phyloP scores from a whole-genome alignment of 495 filamentous ascomycete species.

The Hyphodiscus hymeniophilus region DNA sequence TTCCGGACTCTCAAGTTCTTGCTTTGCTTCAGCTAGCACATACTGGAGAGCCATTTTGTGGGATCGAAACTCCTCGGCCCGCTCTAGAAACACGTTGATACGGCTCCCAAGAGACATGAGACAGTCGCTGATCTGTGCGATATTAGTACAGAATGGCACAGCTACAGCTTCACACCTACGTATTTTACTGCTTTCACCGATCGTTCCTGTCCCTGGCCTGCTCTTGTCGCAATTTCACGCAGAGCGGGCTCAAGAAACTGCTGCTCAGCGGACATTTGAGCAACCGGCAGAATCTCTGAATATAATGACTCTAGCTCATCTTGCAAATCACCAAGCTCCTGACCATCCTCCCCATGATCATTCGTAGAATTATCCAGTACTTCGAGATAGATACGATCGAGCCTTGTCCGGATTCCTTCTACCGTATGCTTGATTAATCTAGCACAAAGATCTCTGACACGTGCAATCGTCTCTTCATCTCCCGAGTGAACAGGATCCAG shows the following conservation, averaged over 20 bases:
- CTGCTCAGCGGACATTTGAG: constrained; percentile 54
- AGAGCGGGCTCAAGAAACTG: constrained; percentile 51
- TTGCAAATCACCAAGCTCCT: constrained; percentile 30
- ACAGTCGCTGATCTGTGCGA: constrained; percentile 19
- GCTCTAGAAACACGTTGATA: constrained; percentile 11
- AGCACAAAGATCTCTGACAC: constrained; percentile 34
- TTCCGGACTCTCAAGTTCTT: constrained; percentile 12
- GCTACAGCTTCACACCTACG: constrained; percentile 21
- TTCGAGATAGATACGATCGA: constrained; percentile 40
- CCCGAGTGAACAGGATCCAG: constrained; percentile 32
- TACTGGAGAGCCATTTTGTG: constrained; percentile 14
- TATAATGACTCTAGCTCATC: constrained; percentile 55
- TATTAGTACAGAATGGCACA: neutral
- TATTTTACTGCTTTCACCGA: constrained; percentile 32
- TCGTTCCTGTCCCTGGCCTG: constrained; percentile 27
- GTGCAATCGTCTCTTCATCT: constrained; percentile 27
- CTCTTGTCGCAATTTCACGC: constrained; percentile 28
- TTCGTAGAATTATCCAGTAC: constrained; percentile 19
- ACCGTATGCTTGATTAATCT: constrained; percentile 39
- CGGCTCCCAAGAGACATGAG: constrained; percentile 16
- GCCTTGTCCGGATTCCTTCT: constrained; percentile 34
- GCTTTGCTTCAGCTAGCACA: constrained; percentile 13
- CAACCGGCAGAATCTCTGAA: constrained; percentile 52
- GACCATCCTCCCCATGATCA: constrained; percentile 4
- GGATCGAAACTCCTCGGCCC: constrained; percentile 17